Conservation (phyloP, 2,329 filamentous ascomycete species). For the Acrodontium crateriforme region DNA sequence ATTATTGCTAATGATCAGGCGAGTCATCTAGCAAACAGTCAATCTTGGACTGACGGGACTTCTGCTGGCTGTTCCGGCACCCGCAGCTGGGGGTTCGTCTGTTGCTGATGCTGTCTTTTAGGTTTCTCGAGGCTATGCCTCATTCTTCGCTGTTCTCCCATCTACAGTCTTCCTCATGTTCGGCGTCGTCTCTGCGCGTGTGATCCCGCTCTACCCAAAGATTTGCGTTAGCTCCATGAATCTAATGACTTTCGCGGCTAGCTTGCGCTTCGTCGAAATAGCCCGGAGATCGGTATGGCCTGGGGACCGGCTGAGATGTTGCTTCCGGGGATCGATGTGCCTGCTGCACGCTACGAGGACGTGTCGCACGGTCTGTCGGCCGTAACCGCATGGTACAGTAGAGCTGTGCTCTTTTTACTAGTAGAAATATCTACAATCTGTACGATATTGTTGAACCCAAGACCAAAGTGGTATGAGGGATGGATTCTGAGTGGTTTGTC, state of each 20-base stretch:
- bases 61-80: too few relatives aligned
- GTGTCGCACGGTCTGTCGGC: conserved; percentile 6
- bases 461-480: too few relatives aligned
- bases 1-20: too few relatives aligned
- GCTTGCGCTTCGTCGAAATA: conserved; percentile 7
- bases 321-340: conserved; percentile 5
- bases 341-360: conserved; percentile 6
- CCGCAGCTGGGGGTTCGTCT: conserved; percentile 1
- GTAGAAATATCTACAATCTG: too few relatives aligned
- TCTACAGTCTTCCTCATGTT: conserved; percentile 5
- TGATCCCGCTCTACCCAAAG: conserved; percentile 7
- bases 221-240: conserved; percentile 7
- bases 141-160: conserved; percentile 6
- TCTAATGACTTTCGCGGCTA: conserved; percentile 7
- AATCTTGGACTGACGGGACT: too few relatives aligned
- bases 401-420: too few relatives aligned
- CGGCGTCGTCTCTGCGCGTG: conserved; percentile 6
- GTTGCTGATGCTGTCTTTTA: conserved; percentile 3
- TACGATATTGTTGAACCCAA: too few relatives aligned
- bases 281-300: conserved; percentile 4
- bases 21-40: too few relatives aligned
- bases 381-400: conserved; percentile 5
- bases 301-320: conserved; percentile 2
- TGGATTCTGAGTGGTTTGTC: too few relatives aligned
- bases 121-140: conserved; percentile 5